A percentile compares a stretch with the other conserved stretches of the same genome.
Conservation (phyloP, 306 rosid species). For the Begonia fuchsioides region DNA sequence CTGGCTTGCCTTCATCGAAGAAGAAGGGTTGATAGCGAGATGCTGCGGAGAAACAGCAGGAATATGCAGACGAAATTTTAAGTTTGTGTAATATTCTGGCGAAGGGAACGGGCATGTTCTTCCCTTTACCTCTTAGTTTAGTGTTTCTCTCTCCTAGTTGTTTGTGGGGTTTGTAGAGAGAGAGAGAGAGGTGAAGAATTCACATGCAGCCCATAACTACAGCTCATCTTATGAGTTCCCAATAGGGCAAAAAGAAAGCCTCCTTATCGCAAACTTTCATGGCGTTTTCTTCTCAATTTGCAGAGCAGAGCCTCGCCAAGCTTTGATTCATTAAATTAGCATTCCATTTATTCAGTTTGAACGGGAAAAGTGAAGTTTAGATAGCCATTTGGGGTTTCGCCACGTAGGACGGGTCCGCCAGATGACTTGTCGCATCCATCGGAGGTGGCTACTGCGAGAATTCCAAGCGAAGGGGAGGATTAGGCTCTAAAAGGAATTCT, state of each 20-base stretch:
- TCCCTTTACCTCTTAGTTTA: not conserved
- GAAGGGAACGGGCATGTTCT: too few species aligned
- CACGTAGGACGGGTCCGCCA: not conserved
- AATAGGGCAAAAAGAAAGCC: too few species aligned
- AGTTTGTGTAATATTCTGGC: not conserved
- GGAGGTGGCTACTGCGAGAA: not conserved
- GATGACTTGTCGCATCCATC: not conserved
- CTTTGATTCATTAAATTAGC: too few species aligned
- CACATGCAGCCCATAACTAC: slow-evolving; percentile 63
- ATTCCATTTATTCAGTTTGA: not conserved
- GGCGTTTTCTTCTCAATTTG: too few species aligned
- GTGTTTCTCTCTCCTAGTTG: slow-evolving; percentile 13
- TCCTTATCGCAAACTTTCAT: too few species aligned
- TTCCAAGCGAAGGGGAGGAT: not conserved
- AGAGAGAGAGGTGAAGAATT: slow-evolving; percentile 20
- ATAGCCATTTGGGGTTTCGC: not conserved
- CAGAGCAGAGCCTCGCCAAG: too few species aligned
- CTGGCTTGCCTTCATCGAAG: not conserved
- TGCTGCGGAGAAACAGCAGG: slow-evolving; percentile 9
- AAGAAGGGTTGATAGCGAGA: slow-evolving; percentile 5
- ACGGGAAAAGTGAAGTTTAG: not conserved
- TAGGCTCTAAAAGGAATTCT: not conserved
- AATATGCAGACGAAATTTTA: slow-evolving; percentile 8
- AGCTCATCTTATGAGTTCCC: slow-evolving; percentile 37
- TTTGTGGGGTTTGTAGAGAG: slow-evolving; percentile 4